phyloP scores from a whole-genome alignment of 257 asterid species.

The Fraxinus excelsior region DNA sequence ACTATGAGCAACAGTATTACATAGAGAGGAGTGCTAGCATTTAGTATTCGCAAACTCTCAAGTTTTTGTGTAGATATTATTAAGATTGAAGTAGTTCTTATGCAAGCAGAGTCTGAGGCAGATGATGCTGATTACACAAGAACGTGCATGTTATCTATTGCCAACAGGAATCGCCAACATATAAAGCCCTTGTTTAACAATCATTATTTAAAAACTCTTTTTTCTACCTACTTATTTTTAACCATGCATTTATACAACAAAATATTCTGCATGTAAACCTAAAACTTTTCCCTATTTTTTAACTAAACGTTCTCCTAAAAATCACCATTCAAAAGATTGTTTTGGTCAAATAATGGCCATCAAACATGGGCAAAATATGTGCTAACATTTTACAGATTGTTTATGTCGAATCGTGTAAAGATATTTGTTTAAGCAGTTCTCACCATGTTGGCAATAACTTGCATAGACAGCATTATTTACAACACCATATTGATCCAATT shows the following conservation, averaged over 20 bases:
- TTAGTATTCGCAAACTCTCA: neutral
- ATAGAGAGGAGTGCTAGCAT: neutral
- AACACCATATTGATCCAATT: slow-evolving; percentile 92
- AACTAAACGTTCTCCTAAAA: too few relatives aligned
- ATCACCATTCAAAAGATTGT: too few relatives aligned
- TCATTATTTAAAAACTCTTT: too few relatives aligned
- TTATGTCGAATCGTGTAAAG: neutral
- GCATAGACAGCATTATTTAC: slow-evolving; percentile 88
- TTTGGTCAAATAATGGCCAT: too few relatives aligned
- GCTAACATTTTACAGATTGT: neutral
- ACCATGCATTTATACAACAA: too few relatives aligned
- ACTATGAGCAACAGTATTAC: neutral
- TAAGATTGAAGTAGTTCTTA: neutral
- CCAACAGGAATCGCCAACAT: neutral
- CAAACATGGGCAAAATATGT: too few relatives aligned
- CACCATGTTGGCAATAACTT: slow-evolving; percentile 93
- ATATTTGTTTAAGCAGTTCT: slow-evolving; percentile 27
- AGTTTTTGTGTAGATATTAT: neutral
- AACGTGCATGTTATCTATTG: neutral
- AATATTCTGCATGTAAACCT: too few relatives aligned
- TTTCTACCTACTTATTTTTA: too few relatives aligned
- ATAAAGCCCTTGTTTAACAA: neutral
- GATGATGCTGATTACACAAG: neutral
- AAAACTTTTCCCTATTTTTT: too few relatives aligned
- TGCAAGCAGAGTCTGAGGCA: neutral